phyloP scores from a whole-genome alignment of 2,329 filamentous ascomycete genomes.

The Chrysosporium keratinophilum region DNA sequence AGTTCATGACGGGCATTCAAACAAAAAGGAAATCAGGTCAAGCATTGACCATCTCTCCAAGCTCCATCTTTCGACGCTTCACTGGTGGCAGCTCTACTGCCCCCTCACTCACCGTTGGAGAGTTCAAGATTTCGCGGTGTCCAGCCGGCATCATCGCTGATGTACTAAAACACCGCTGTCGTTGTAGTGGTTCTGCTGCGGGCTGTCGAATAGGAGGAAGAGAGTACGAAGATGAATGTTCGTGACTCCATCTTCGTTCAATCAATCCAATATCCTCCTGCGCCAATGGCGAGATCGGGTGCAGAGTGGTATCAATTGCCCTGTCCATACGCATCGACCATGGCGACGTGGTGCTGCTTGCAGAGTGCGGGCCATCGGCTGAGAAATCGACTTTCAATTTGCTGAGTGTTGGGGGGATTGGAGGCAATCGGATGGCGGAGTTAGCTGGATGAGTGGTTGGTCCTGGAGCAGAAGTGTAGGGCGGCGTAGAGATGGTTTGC shows the following conservation, averaged over 20 bases:
- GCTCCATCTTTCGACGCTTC: constrained; percentile 17
- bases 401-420: constrained; percentile 8
- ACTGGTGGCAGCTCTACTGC: constrained; percentile 12
- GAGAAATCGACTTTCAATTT: constrained; percentile 7
- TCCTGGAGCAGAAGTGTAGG: constrained; percentile 5
- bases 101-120: neutral
- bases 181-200: neutral
- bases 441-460: constrained; percentile 6
- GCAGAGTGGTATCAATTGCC: neutral
- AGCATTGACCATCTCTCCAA: constrained; percentile 18
- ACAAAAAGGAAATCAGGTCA: constrained; percentile 4
- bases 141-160: neutral
- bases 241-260: constrained; percentile 10
- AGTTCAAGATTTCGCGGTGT: constrained; percentile 4
- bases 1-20: neutral
- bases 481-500: neutral
- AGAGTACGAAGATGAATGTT: constrained; percentile 5
- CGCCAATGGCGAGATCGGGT: constrained; percentile 5
- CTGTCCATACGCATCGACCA: neutral
- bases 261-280: constrained; percentile 1
- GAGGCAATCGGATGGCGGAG: constrained; percentile 11
- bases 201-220: constrained; percentile 7
- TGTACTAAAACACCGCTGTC: constrained; percentile 4
- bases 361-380: neutral
- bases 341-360: constrained; percentile 2